A percentile compares a stretch with the other conserved stretches of the same genome.
These are phyloP conservation scores for Oryza glaberrima DNA, from an alignment of 176 grass and related monocot genomes.

Conservation along the genomic window DNA sequence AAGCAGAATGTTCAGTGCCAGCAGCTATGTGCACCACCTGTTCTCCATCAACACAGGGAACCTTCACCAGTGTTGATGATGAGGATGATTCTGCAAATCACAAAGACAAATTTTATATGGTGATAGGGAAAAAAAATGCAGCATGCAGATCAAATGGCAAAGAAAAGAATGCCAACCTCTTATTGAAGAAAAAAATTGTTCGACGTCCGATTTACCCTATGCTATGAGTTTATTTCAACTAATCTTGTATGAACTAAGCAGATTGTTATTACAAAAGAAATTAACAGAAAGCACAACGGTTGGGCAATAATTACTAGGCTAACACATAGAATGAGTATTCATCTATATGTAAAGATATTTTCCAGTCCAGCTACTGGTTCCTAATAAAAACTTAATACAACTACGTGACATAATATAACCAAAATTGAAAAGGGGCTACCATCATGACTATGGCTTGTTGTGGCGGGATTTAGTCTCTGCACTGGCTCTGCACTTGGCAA, in stretches of 20 bases:
- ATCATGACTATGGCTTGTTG: conserved; percentile 45
- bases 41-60: conserved; percentile 44
- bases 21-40: conserved; percentile 66
- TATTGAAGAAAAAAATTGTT: neutral
- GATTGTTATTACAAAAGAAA: neutral
- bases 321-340: neutral
- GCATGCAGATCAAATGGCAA: neutral
- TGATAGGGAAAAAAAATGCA: conserved; percentile 5
- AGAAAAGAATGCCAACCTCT: neutral
- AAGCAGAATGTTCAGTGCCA: conserved; percentile 85
- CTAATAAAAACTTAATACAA: neutral
- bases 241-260: neutral
- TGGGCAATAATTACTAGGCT: neutral
- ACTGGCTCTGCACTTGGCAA: conserved; percentile 21
- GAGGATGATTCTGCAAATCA: conserved; percentile 25
- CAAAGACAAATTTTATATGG: neutral
- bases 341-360: neutral
- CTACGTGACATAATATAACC: neutral
- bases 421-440: conserved; percentile 35
- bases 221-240: neutral
- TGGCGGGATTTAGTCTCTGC: conserved; percentile 28
- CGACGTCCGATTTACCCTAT: neutral
- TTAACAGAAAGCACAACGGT: neutral
- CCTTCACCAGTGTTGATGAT: conserved; percentile 37
- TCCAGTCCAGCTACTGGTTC: neutral